Conservation (phyloP, 2,329 filamentous ascomycete genomes). For the Ophiostoma quercus region DNA sequence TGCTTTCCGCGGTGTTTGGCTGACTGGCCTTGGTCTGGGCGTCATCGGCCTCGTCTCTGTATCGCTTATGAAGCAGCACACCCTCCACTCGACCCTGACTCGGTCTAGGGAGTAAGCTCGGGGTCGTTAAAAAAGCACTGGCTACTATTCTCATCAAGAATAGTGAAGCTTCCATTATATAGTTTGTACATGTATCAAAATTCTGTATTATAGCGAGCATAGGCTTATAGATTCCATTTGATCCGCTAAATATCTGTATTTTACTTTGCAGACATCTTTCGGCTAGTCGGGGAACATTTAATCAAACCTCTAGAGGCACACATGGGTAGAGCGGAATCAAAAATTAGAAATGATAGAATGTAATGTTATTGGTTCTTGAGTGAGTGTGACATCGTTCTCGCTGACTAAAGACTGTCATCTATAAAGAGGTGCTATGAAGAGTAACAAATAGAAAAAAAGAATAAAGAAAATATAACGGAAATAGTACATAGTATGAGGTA, state of each 20-base stretch:
- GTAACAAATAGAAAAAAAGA: not conserved
- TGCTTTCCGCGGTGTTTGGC: conserved; percentile 70
- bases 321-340: not conserved
- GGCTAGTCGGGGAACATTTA: not conserved
- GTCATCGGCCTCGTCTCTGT: conserved; percentile 56
- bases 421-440: not conserved
- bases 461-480: not conserved
- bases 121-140: not conserved
- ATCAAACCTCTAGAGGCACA: not conserved
- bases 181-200: not conserved
- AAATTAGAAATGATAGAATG: not conserved
- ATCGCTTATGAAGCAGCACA: conserved; percentile 71
- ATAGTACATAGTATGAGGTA: not conserved
- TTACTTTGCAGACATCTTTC: not conserved
- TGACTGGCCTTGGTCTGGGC: conserved; percentile 60
- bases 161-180: not conserved
- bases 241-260: not conserved
- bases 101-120: conserved; percentile 29
- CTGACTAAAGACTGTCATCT: not conserved
- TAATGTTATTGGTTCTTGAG: not conserved
- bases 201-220: not conserved
- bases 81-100: conserved; percentile 63
- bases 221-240: not conserved
- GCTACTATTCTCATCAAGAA: not conserved
- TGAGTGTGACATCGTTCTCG: not conserved